Conservation (phyloP, 805 yeast genomes). For the Cyberlindnera americana region DNA sequence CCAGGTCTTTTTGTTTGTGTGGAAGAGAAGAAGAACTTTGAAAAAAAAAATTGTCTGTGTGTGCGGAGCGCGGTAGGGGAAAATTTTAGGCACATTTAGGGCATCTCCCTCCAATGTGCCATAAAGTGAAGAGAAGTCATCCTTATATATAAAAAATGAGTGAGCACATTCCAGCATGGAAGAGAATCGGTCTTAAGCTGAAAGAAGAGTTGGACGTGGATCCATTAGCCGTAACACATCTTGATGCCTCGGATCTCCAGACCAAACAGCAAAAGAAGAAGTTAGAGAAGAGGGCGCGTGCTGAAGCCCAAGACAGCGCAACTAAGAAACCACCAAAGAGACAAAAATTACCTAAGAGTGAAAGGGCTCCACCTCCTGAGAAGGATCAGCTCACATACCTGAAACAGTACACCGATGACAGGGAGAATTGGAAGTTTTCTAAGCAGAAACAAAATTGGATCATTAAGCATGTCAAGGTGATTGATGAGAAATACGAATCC, state of each 20-base stretch:
- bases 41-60: neutral
- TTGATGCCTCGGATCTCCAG: conserved; percentile 40
- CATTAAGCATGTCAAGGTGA: conserved; percentile 52
- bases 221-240: conserved; percentile 42
- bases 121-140: too few species aligned
- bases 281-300: conserved; percentile 25
- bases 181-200: conserved; percentile 66
- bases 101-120: conserved; percentile 1
- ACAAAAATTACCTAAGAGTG: conserved; percentile 61
- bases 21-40: neutral
- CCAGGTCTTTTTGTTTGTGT: neutral
- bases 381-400: conserved; percentile 70
- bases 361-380: conserved; percentile 70
- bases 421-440: conserved; percentile 73
- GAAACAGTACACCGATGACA: conserved; percentile 52
- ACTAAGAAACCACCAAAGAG: conserved; percentile 64
- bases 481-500: conserved; percentile 50
- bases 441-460: conserved; percentile 89
- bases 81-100: conserved; percentile 8
- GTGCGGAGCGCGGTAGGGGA: neutral
- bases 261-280: conserved; percentile 41
- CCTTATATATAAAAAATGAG: conserved; percentile 15
- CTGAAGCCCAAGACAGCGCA: conserved; percentile 11
- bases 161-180: conserved; percentile 73
- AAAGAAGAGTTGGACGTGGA: conserved; percentile 44